Percentiles rank a stretch among this genome's conserved stretches.
Conservation (phyloP, 345 rosid genomes). For the Erucastrum elatum region DNA sequence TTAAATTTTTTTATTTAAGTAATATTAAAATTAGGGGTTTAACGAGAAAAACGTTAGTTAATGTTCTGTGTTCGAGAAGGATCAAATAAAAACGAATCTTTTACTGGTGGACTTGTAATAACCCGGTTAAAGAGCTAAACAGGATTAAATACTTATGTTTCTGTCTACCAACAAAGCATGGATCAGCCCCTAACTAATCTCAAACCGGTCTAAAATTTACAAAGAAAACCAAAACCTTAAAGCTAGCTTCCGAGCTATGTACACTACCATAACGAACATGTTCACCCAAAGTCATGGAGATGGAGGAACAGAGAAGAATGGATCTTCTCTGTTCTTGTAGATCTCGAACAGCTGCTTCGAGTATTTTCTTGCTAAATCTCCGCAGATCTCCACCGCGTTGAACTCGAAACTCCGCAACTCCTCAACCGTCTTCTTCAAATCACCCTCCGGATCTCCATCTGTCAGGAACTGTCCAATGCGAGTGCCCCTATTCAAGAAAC, state of each 20-base stretch:
- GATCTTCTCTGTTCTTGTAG: constrained; percentile 64
- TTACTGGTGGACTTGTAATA: neutral
- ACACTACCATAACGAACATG: neutral
- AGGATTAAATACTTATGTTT: neutral
- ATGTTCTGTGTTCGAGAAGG: constrained; percentile 20
- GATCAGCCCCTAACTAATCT: neutral
- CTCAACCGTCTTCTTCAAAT: constrained; percentile 55
- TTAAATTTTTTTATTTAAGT: neutral
- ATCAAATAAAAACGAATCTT: constrained; percentile 1
- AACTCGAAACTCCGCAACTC: constrained; percentile 48
- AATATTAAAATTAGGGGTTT: neutral
- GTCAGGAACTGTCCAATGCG: constrained; percentile 58
- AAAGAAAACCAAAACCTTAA: neutral
- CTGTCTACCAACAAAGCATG: too few relatives aligned
- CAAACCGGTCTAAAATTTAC: neutral
- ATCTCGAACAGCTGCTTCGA: constrained; percentile 74
- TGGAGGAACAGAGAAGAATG: constrained; percentile 46
- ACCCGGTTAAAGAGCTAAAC: neutral
- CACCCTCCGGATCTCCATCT: constrained; percentile 54
- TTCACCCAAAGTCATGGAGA: constrained; percentile 17
- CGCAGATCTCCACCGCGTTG: constrained; percentile 52
- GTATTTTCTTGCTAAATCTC: constrained; percentile 51
- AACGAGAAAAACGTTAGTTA: constrained; percentile 20
- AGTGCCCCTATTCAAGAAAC: constrained; percentile 49
- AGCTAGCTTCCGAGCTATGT: neutral